These are phyloP conservation scores for Neonothopanus nambi DNA, from an alignment of 1,284 basidiomycete genomes.

Conservation along the genomic window DNA sequence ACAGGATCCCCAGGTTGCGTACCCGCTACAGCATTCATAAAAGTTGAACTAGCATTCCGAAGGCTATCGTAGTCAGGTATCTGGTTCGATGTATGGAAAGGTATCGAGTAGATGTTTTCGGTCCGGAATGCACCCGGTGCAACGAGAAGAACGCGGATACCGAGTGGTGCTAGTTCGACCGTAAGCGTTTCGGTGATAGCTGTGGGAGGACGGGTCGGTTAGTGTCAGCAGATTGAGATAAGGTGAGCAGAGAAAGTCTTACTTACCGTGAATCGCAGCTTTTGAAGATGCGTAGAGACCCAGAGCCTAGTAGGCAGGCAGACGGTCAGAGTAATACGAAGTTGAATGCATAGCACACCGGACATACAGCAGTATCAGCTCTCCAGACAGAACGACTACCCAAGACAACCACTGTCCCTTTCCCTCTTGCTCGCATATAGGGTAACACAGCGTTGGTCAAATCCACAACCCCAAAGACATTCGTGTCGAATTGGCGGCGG, in stretches of 20 bases:
- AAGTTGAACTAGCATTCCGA: conserved; percentile 16
- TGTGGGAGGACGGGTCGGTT: conserved; percentile 4
- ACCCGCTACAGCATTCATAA: conserved; percentile 20
- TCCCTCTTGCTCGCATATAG: conserved; percentile 28
- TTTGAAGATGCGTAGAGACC: conserved; percentile 34
- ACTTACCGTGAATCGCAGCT: conserved; percentile 32
- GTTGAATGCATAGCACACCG: background rate
- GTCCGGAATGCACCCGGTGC: conserved; percentile 34
- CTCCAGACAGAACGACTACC: conserved; percentile 34
- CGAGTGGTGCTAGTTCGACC: conserved; percentile 28
- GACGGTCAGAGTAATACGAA: background rate
- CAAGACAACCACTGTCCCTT: conserved; percentile 33
- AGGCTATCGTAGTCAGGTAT: conserved; percentile 28
- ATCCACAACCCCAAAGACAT: conserved; percentile 32
- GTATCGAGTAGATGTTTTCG: conserved; percentile 19
- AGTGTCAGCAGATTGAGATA: background rate
- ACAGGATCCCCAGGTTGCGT: conserved; percentile 30
- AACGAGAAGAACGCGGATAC: conserved; percentile 32
- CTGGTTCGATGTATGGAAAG: conserved; percentile 18
- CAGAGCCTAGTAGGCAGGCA: background rate
- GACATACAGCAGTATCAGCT: conserved; percentile 20
- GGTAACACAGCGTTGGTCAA: conserved; percentile 32
- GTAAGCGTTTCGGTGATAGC: conserved; percentile 33
- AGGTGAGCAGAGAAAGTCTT: background rate
- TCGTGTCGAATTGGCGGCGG: conserved; percentile 30